Base-by-base conservation (phyloP, 2,329 filamentous ascomycete genomes). In the Diaporthe citriasiana region DNA sequence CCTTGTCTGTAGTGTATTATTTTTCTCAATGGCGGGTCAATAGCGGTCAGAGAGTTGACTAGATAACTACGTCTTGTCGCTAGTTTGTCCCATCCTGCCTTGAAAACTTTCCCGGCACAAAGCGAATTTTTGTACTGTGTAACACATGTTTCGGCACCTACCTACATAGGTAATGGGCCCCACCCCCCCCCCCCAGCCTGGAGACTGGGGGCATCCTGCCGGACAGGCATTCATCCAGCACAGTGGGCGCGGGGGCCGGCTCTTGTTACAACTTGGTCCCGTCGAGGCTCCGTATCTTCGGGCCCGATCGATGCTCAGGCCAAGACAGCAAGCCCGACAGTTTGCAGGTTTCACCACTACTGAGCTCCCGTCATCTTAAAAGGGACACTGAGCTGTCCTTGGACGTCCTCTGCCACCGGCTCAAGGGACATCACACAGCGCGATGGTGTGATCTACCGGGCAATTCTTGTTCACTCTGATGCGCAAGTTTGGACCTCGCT, bases 81-180 rank as follows among this genome's bases (percentile, higher is more conserved):
- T 68, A 53, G 47, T 38, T 13, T 40, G 47, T 53, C 12, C 45
- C 33, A 51, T 53, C 15, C 53, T 33, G 33, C n/a, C 47, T 30
- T 25, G 19, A 27, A 68, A 68, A 40, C 47, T 68, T 38, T 27
- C 45, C 30, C 63, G 47, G 45, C 63, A 68, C 63, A 53, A 68
- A 40, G 63, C 47, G 47, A 38, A 45, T 40, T 68, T 68, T 53
- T 68, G 47, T 68, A 68, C 63, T 51, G 63, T 68, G 63, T 68
- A 40, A 68, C 63, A 68, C 63, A 53, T 40, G 63, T 53, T 68
- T 53, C 63, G 63, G 63, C 63, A 53, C 8, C 63, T 66, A n/a
- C n/a, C n/a, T n/a, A n/a, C n/a, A n/a, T n/a, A n/a, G n/a, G n/a
- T n/a, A 30, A 38, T 40, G 30, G 45, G 63, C 47, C 47, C 63